phyloP scores from a whole-genome alignment of 371 early-diverging fungal genomes.

The Chytridium lagenaria region DNA sequence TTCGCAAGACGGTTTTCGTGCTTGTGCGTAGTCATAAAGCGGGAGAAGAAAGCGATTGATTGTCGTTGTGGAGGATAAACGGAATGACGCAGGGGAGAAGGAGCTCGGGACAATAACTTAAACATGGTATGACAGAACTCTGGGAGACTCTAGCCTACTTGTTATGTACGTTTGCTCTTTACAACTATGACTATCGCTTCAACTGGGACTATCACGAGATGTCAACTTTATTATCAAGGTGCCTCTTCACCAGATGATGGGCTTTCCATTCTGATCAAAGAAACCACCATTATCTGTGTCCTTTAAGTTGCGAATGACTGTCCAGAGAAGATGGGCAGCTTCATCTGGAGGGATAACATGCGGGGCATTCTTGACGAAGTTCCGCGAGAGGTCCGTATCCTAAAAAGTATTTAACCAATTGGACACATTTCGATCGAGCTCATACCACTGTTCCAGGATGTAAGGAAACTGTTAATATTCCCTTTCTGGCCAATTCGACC shows the following conservation, averaged over 20 bases:
- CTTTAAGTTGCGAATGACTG: conserved; percentile 22
- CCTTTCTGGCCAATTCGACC: conserved; percentile 33
- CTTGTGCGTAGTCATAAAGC: conserved; percentile 1
- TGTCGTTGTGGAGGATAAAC: no score
- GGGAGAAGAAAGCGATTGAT: background rate
- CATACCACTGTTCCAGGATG: conserved; percentile 40
- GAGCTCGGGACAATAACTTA: no score
- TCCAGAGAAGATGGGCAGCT: conserved; percentile 33
- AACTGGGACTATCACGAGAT: no score
- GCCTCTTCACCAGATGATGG: conserved; percentile 36
- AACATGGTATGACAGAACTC: no score
- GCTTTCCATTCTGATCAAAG: conserved; percentile 33
- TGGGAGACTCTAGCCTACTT: no score
- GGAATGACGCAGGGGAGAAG: no score
- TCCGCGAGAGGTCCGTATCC: conserved; percentile 36
- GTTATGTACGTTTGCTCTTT: no score
- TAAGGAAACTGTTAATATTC: conserved; percentile 17
- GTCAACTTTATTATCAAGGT: no score
- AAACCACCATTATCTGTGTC: conserved; percentile 37
- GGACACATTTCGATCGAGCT: background rate
- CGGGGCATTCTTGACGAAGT: conserved; percentile 18
- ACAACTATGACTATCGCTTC: no score
- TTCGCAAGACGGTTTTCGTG: conserved; percentile 59
- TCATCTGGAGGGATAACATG: conserved; percentile 26
- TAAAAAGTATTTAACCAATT: conserved; percentile 15